These are phyloP conservation scores for Sugiyamaella pinicola DNA, from an alignment of 1,139 yeast species.

Conservation along the genomic window DNA sequence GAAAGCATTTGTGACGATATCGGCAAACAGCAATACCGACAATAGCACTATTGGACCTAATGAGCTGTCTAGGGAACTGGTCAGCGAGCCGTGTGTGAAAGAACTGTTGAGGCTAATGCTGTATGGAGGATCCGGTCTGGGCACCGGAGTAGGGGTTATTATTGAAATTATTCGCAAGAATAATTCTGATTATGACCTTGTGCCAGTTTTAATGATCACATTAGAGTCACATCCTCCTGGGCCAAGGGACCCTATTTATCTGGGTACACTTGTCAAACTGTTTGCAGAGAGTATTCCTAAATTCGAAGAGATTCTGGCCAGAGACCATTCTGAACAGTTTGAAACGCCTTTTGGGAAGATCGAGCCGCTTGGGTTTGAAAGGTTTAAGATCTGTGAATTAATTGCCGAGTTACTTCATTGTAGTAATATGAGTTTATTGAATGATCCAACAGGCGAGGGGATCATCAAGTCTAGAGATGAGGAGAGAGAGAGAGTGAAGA, in stretches of 20 bases:
- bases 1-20: conserved; percentile 89
- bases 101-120: conserved; percentile 80
- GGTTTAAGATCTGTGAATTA: conserved; percentile 92
- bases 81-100: conserved; percentile 67
- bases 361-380: conserved; percentile 92
- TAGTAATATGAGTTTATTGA: conserved; percentile 91
- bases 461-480: conserved; percentile 76
- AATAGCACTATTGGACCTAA: conserved; percentile 95
- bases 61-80: conserved; percentile 88
- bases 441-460: conserved; percentile 80
- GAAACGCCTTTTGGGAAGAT: conserved; percentile 73
- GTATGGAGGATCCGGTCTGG: conserved; percentile 85
- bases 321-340: conserved; percentile 45
- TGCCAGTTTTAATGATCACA: conserved; percentile 85
- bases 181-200: conserved; percentile 91
- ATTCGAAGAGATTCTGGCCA: conserved; percentile 60
- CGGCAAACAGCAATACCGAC: conserved; percentile 84
- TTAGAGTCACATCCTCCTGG: conserved; percentile 92
- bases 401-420: conserved; percentile 95
- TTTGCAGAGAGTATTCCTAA: conserved; percentile 76
- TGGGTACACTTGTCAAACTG: conserved; percentile 81
- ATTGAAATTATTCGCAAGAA: conserved; percentile 94
- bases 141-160: conserved; percentile 94
- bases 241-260: conserved; percentile 90
- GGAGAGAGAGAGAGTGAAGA: conserved; percentile 55